phyloP scores from a whole-genome alignment of 179 eudicot genomes.

The Camellia oleifera region DNA sequence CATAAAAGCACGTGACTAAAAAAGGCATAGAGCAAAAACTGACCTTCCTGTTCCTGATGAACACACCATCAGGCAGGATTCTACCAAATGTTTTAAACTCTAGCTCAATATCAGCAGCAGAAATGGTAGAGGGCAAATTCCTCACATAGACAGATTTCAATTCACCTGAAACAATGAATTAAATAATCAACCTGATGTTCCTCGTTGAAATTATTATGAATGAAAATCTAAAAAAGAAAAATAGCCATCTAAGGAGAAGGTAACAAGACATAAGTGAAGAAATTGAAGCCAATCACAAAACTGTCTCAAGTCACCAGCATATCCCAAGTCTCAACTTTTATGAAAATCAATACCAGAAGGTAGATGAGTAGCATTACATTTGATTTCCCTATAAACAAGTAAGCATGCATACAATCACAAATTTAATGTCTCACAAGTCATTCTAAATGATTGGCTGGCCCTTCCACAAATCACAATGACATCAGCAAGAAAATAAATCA shows the following conservation, averaged over 20 bases:
- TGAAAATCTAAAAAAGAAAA: neutral
- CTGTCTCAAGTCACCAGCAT: neutral
- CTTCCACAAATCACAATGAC: no score
- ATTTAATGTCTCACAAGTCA: no score
- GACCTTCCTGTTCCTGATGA: constrained; percentile 69
- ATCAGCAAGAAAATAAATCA: no score
- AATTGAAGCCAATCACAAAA: neutral
- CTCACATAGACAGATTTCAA: constrained; percentile 82
- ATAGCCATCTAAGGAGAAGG: neutral
- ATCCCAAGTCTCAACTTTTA: no score
- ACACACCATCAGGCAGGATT: constrained; percentile 70
- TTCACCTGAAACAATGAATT: constrained; percentile 40
- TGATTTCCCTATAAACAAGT: no score
- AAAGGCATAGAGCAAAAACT: constrained; percentile 1
- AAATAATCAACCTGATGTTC: neutral
- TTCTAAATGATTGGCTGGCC: no score
- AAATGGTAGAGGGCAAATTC: constrained; percentile 68
- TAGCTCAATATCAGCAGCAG: constrained; percentile 68
- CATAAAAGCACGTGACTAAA: neutral
- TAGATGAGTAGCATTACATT: no score
- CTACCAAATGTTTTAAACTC: constrained; percentile 82
- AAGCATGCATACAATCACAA: no score
- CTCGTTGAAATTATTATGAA: neutral
- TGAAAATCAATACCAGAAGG: no score
- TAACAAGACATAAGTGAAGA: neutral